A percentile compares a stretch with the other conserved stretches of the same genome.
phyloP scores from a whole-genome alignment of 1,139 yeast species.

The Waltiozyma sp. region DNA sequence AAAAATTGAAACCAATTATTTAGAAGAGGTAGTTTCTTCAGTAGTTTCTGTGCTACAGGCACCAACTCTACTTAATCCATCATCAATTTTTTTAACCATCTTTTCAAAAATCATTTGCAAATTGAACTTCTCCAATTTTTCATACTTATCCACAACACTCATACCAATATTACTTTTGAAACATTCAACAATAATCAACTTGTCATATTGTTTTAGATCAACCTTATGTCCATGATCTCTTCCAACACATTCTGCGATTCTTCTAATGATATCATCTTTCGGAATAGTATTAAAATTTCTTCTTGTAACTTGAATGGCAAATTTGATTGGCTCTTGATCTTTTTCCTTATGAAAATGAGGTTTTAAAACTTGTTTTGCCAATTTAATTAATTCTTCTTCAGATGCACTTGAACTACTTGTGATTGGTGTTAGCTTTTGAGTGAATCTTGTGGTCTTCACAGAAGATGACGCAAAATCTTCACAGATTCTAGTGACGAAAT shows the following conservation, averaged over 20 bases:
- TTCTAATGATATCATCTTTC: slow-evolving; percentile 56
- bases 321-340: slow-evolving; percentile 41
- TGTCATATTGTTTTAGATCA: slow-evolving; percentile 71
- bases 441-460: slow-evolving; percentile 51
- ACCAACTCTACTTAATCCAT: slow-evolving; percentile 5
- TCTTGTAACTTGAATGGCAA: slow-evolving; percentile 72
- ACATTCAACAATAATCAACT: slow-evolving; percentile 74
- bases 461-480: slow-evolving; percentile 41
- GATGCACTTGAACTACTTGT: slow-evolving; percentile 66
- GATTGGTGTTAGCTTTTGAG: slow-evolving; percentile 76
- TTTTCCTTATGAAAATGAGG: slow-evolving; percentile 56
- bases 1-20: too few relatives aligned
- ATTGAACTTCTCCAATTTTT: slow-evolving; percentile 42
- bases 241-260: slow-evolving; percentile 66
- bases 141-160: slow-evolving; percentile 50
- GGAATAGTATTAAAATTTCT: slow-evolving; percentile 69
- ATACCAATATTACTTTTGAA: slow-evolving; percentile 76
- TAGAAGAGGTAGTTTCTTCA: neutral
- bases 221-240: slow-evolving; percentile 63
- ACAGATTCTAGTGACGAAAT: slow-evolving; percentile 54
- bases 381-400: slow-evolving; percentile 49
- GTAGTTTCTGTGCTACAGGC: slow-evolving; percentile 3
- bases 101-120: slow-evolving; percentile 52
- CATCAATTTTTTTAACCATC: slow-evolving; percentile 17
- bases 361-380: slow-evolving; percentile 44